Percentiles rank a stretch among this genome's conserved stretches.
These are phyloP conservation scores for Colletotrichum orbiculare DNA, from an alignment of 2,329 filamentous ascomycete species.

Conservation along the genomic window DNA sequence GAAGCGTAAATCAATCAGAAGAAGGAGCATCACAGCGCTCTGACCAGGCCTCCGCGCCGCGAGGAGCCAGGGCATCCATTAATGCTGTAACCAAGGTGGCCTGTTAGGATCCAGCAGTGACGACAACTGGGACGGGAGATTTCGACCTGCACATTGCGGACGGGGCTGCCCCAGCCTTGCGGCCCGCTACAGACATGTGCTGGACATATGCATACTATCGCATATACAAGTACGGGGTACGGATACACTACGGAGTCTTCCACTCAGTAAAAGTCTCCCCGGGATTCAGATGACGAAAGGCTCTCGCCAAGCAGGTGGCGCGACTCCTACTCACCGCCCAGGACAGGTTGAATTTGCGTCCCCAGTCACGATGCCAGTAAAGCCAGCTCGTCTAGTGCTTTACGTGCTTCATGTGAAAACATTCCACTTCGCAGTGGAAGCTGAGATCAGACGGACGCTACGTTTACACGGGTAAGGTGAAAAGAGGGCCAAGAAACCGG, in stretches of 20 bases:
- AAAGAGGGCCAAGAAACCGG: constrained; percentile 1
- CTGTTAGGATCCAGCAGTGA: constrained; percentile 15
- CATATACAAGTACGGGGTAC: no score
- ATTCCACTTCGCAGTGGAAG: background rate
- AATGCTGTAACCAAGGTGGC: background rate
- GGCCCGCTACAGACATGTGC: constrained; percentile 26
- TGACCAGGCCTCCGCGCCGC: constrained; percentile 12
- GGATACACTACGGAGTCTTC: no score
- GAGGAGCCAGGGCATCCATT: background rate
- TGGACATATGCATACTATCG: constrained; percentile 22
- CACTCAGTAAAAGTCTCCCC: background rate
- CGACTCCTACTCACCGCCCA: constrained; percentile 12
- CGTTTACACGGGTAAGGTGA: constrained; percentile 7
- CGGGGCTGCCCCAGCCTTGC: constrained; percentile 22
- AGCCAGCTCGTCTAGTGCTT: constrained; percentile 11
- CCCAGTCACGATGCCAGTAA: constrained; percentile 1
- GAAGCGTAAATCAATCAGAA: constrained; percentile 12
- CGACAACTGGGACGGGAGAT: constrained; percentile 24
- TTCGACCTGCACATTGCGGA: constrained; percentile 29
- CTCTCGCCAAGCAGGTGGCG: constrained; percentile 2
- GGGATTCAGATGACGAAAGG: constrained; percentile 3
- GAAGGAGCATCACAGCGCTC: constrained; percentile 6
- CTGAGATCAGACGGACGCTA: constrained; percentile 17
- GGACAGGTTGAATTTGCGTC: constrained; percentile 21
- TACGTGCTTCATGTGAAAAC: background rate